Percentiles rank a stretch among this genome's conserved stretches.
Evolutionary conservation across 1,139 yeast species (phyloP).

Genomic region (Protomyces lactucae-debilis): DNA sequence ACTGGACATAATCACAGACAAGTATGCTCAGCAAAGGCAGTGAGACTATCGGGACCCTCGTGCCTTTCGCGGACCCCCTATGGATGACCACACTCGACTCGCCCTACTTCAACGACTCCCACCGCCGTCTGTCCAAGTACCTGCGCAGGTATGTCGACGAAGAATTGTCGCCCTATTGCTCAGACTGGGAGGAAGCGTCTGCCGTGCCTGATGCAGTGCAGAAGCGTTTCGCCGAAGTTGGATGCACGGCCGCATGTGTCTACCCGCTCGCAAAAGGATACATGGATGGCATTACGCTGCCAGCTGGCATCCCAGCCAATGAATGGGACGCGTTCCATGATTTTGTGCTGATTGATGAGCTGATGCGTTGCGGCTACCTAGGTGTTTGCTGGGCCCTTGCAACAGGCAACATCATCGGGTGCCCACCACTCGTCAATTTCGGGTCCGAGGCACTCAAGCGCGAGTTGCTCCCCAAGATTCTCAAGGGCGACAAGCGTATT

Average conservation of each 20-base stretch:
- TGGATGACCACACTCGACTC: slow-evolving; percentile 46
- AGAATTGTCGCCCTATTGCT: slow-evolving; percentile 40
- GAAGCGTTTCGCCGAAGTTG: slow-evolving; percentile 32
- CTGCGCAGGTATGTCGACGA: slow-evolving; percentile 44
- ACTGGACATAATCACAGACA: background rate
- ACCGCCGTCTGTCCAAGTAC: slow-evolving; percentile 41
- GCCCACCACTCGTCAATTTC: slow-evolving; percentile 42
- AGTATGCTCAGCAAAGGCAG: background rate
- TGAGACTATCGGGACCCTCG: slow-evolving; percentile 39
- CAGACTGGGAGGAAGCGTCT: slow-evolving; percentile 45
- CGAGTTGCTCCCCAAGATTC: slow-evolving; percentile 39
- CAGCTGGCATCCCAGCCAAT: slow-evolving; percentile 72
- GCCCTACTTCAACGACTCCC: slow-evolving; percentile 44
- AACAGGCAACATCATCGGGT: slow-evolving; percentile 43
- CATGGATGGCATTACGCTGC: slow-evolving; percentile 57
- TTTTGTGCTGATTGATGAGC: slow-evolving; percentile 64
- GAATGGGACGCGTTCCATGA: slow-evolving; percentile 91
- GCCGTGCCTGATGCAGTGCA: slow-evolving; percentile 37
- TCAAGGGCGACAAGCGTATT: slow-evolving; percentile 41
- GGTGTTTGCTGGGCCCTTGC: slow-evolving; percentile 41
- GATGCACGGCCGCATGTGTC: slow-evolving; percentile 40
- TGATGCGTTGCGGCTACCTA: slow-evolving; percentile 40
- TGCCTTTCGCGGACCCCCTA: slow-evolving; percentile 45
- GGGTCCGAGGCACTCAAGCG: slow-evolving; percentile 37
- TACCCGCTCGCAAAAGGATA: slow-evolving; percentile 44